Evolutionary conservation across 768 basidiomycete genomes (phyloP).

Genomic region (Tricholoma terreum): DNA sequence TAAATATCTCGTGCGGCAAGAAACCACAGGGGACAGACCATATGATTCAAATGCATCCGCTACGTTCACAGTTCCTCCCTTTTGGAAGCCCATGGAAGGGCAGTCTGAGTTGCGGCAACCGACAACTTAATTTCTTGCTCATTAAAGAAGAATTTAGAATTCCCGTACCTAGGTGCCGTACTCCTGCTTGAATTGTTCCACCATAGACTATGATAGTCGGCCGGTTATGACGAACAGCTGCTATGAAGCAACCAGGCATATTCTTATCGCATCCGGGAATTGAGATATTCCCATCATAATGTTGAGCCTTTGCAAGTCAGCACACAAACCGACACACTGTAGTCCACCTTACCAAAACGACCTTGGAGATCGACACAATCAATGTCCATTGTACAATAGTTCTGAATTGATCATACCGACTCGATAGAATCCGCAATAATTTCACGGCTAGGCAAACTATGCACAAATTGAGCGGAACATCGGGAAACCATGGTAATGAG

Average conservation of each 20-base stretch:
- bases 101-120: slow-evolving; percentile 47
- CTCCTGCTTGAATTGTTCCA: slow-evolving; percentile 78
- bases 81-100: slow-evolving; percentile 69
- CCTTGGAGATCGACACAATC: slow-evolving; percentile 29
- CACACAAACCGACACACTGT: not conserved
- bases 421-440: slow-evolving; percentile 90
- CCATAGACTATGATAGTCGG: slow-evolving; percentile 88
- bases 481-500: not conserved
- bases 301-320: slow-evolving; percentile 57
- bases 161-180: slow-evolving; percentile 58
- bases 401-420: slow-evolving; percentile 44
- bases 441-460: slow-evolving; percentile 80
- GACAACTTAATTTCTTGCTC: slow-evolving; percentile 31
- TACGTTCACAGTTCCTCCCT: slow-evolving; percentile 83
- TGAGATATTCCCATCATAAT: slow-evolving; percentile 85
- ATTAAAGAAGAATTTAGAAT: slow-evolving; percentile 13
- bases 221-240: slow-evolving; percentile 81
- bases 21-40: slow-evolving; percentile 38
- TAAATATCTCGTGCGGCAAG: not conserved
- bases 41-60: slow-evolving; percentile 84
- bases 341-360: slow-evolving; percentile 46
- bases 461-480: not conserved
- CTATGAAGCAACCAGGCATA: slow-evolving; percentile 88
- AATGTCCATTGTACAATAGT: not conserved
- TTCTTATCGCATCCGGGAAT: slow-evolving; percentile 92